A percentile compares a stretch with the other conserved stretches of the same genome.
Evolutionary conservation across 768 basidiomycete genomes (phyloP).

Genomic region (Serendipita vermifera): DNA sequence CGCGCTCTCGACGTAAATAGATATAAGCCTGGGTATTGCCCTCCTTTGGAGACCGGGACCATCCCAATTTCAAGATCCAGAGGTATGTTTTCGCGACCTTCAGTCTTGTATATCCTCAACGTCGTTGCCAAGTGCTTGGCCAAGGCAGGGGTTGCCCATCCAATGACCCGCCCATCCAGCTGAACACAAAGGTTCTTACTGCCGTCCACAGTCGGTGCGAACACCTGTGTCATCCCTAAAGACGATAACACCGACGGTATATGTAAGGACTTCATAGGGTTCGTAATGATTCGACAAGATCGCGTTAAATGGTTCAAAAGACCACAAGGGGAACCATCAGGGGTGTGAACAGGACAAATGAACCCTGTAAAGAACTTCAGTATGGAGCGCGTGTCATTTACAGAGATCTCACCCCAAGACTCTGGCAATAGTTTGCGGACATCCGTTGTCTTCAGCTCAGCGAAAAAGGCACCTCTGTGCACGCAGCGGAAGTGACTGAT

Average conservation of each 20-base stretch:
- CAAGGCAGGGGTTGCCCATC: constrained; percentile 70
- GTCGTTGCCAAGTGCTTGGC: constrained; percentile 70
- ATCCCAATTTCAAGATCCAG: constrained; percentile 90
- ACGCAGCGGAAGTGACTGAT: constrained; percentile 98
- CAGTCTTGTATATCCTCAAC: constrained; percentile 91
- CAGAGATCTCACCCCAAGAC: constrained; percentile 63
- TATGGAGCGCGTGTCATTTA: constrained; percentile 3
- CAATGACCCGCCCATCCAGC: constrained; percentile 89
- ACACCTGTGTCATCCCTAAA: constrained; percentile 90
- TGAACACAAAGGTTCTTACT: constrained; percentile 69
- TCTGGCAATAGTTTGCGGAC: constrained; percentile 94
- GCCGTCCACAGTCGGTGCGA: constrained; percentile 69
- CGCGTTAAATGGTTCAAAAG: constrained; percentile 92
- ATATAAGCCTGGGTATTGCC: constrained; percentile 94
- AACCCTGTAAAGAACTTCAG: constrained; percentile 46
- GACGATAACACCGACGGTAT: constrained; percentile 70
- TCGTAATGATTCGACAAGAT: constrained; percentile 81
- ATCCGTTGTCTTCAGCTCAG: constrained; percentile 93
- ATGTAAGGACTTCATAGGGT: constrained; percentile 57
- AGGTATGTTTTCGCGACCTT: constrained; percentile 65
- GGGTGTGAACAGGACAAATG: constrained; percentile 96
- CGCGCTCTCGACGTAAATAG: constrained; percentile 74
- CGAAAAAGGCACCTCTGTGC: constrained; percentile 98
- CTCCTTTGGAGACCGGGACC: constrained; percentile 78
- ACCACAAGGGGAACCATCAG: constrained; percentile 96